Conservation (phyloP, 169 alveolate genomes). For the Amoebophrya sp. region DNA sequence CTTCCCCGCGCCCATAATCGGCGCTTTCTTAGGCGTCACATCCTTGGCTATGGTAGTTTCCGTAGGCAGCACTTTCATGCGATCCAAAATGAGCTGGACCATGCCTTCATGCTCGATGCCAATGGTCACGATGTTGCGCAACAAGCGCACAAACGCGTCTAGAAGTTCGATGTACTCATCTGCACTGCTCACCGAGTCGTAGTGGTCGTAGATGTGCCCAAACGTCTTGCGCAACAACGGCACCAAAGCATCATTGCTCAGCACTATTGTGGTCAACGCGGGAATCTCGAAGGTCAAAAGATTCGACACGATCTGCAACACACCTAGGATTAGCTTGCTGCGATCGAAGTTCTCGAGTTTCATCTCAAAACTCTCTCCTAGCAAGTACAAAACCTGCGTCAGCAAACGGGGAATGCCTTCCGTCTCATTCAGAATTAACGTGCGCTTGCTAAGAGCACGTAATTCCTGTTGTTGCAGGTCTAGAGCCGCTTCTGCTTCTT, state of each 20-base stretch:
- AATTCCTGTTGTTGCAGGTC: too few relatives aligned
- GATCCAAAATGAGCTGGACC: background rate
- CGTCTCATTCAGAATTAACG: background rate
- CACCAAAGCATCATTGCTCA: background rate
- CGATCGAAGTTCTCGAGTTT: background rate
- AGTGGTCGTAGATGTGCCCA: background rate
- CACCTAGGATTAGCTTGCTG: background rate
- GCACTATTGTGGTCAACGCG: background rate
- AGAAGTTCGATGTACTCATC: conserved; percentile 13
- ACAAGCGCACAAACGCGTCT: background rate
- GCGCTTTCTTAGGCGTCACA: background rate
- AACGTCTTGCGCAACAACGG: background rate
- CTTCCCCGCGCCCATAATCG: background rate
- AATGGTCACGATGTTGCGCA: background rate
- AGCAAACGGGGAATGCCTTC: background rate
- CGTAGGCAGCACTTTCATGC: background rate
- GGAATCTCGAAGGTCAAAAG: background rate
- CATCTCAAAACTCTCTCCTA: background rate
- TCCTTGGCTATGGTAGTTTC: background rate
- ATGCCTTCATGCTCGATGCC: background rate
- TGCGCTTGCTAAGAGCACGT: too few relatives aligned
- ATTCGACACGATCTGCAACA: background rate
- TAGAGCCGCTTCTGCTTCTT: too few relatives aligned
- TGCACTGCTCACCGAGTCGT: background rate
- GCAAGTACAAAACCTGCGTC: background rate